A percentile compares a stretch with the other conserved stretches of the same genome.
Evolutionary conservation across 805 yeast species (phyloP).

Genomic region (Wickerhamomyces chambardii): DNA sequence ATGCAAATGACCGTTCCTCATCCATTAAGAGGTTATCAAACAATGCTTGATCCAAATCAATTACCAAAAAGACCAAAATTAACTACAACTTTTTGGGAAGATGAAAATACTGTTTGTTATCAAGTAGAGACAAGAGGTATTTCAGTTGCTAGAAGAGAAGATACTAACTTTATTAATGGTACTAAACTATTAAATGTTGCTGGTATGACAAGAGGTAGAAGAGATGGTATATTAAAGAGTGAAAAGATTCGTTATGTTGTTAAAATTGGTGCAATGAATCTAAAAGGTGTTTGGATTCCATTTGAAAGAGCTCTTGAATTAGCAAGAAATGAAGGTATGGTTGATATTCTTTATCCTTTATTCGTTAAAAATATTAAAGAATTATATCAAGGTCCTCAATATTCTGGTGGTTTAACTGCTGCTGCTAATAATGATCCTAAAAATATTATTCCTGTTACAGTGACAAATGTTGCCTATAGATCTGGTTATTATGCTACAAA

Average conservation of each 20-base stretch:
- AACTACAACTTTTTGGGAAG: constrained; percentile 73
- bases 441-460: constrained; percentile 18
- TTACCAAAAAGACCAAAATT: constrained; percentile 43
- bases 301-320: constrained; percentile 61
- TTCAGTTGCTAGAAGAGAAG: constrained; percentile 60
- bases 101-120: constrained; percentile 61
- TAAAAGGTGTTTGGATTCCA: constrained; percentile 73
- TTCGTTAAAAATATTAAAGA: constrained; percentile 59
- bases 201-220: constrained; percentile 64
- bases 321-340: constrained; percentile 62
- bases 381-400: constrained; percentile 20
- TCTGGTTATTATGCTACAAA: constrained; percentile 12
- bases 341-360: constrained; percentile 46
- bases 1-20: background rate
- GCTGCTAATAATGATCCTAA: constrained; percentile 19
- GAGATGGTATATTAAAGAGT: constrained; percentile 61
- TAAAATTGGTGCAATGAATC: constrained; percentile 68
- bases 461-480: constrained; percentile 14
- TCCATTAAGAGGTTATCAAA: constrained; percentile 4
- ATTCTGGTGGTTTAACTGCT: constrained; percentile 20
- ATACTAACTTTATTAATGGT: constrained; percentile 66
- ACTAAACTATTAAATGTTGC: constrained; percentile 63
- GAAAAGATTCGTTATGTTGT: constrained; percentile 65
- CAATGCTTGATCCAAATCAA: constrained; percentile 16
- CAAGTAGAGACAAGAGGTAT: constrained; percentile 67